These are phyloP conservation scores for Mortierella sp. DNA, from an alignment of 371 early-diverging fungal species.

Conservation along the genomic window DNA sequence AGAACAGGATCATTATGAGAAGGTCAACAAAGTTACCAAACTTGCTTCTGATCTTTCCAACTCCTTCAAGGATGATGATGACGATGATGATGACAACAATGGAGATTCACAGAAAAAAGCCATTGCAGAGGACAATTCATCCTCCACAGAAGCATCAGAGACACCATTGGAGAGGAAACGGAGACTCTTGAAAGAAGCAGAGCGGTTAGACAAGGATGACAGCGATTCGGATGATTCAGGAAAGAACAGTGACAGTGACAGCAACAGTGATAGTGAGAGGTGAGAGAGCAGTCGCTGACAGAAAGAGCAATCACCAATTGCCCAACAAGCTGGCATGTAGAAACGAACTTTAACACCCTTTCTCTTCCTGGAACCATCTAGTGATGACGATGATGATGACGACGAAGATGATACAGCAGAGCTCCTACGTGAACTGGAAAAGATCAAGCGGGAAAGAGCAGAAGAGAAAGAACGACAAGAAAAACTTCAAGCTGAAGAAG, in stretches of 20 bases:
- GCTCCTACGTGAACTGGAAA: constrained; percentile 90
- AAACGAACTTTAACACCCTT: background rate
- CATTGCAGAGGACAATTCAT: constrained; percentile 14
- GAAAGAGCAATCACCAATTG: background rate
- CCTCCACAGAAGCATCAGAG: constrained; percentile 18
- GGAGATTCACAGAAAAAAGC: constrained; percentile 21
- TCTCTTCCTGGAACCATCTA: background rate
- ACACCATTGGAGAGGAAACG: constrained; percentile 57
- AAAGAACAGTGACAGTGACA: constrained; percentile 30
- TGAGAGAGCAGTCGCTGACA: background rate
- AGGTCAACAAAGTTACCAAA: constrained; percentile 51
- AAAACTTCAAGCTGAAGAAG: constrained; percentile 62
- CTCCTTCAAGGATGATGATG: constrained; percentile 37
- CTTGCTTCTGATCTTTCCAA: constrained; percentile 34
- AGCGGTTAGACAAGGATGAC: constrained; percentile 72
- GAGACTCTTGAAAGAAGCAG: constrained; percentile 46
- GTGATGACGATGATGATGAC: constrained; percentile 67
- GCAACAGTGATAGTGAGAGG: constrained; percentile 45
- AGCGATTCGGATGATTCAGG: constrained; percentile 65
- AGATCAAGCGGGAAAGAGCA: constrained; percentile 93
- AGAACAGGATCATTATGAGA: constrained; percentile 72
- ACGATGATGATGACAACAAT: constrained; percentile 30
- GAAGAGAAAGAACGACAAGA: constrained; percentile 90
- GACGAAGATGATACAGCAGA: constrained; percentile 96
- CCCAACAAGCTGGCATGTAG: too few species aligned